These are phyloP conservation scores for Trapa incisa DNA, from an alignment of 345 rosid species.

Conservation along the genomic window DNA sequence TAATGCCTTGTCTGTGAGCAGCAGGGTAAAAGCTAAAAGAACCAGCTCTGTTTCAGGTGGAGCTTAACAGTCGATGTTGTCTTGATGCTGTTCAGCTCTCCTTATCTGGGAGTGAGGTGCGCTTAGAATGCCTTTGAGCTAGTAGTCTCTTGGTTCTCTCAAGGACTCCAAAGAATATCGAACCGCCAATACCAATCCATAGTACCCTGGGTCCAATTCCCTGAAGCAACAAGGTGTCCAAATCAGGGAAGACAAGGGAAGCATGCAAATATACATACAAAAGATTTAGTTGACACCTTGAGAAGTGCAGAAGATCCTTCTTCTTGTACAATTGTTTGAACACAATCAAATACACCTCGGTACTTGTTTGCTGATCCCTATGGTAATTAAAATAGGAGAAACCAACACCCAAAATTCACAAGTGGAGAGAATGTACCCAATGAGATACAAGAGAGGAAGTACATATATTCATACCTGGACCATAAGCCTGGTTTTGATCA, in stretches of 20 bases:
- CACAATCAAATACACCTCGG: constrained; percentile 78
- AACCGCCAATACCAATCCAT: constrained; percentile 93
- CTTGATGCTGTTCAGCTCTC: neutral
- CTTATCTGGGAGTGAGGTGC: constrained; percentile 4
- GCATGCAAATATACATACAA: neutral
- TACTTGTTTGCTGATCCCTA: constrained; percentile 81
- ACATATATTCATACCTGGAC: constrained; percentile 47
- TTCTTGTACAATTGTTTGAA: constrained; percentile 61
- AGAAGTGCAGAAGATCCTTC: constrained; percentile 86
- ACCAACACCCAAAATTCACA: neutral
- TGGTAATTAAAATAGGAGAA: neutral
- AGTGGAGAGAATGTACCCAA: neutral
- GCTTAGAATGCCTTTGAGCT: constrained; percentile 38
- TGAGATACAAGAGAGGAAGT: constrained; percentile 1
- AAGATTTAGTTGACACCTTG: constrained; percentile 35
- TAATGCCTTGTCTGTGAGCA: neutral
- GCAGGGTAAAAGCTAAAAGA: neutral
- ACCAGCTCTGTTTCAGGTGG: neutral
- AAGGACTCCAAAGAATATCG: constrained; percentile 76
- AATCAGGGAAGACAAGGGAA: neutral
- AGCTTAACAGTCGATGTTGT: neutral
- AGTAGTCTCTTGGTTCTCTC: constrained; percentile 72
- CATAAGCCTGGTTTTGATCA: constrained; percentile 94
- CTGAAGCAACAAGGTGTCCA: constrained; percentile 22
- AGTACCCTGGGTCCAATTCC: constrained; percentile 79